Evolutionary conservation across 768 basidiomycete species (phyloP), one percentile per base, ranked within the genome.

Genomic region (Leucosporidium yakuticum): DNA sequence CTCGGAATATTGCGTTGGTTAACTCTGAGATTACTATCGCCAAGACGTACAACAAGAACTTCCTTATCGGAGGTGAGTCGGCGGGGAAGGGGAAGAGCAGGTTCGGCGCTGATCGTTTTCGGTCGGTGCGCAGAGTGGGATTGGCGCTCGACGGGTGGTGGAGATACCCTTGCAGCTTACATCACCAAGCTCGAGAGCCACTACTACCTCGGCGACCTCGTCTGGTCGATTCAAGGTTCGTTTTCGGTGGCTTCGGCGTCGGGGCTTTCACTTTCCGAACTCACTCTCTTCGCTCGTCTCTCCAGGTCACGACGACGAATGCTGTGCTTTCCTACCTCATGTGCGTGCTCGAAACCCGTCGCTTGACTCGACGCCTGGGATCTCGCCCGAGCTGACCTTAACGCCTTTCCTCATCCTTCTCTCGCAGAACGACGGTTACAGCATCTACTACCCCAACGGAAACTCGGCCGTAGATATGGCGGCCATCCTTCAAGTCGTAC

Each of bases 141-240:
- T 51, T 72, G 71, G 71, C 64, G 62, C 1, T 49, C 57, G 3
- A 48, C 21, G 0, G 44, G 48, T n/a, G 48, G 59, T 2, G 59
- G 48, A 4, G 36, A 39, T 21, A 25, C 62, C 12, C 25, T 72
- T 4, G 59, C 50, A 9, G 27, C 27, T 32, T 72, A 69, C 55
- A 49, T 72, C 59, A 20, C 49, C 14, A 20, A 31, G 1, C 56
- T 72, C 44, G 71, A 72, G 20, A 21, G 23, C 4, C 49, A 55
- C n/a, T 51, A 60, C 0, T 60, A 59, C n/a, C 9, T 65, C n/a
- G 70, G 70, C 31, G 67, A 71, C 59, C 60, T 15, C 44, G 67
- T 47, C 29, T 51, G 39, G 21, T 34, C 23, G n/a, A 23, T 20
- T 9, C 49, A 7, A 32, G 58, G 53, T 39, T 29, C 14, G 8